Evolutionary conservation across 1,284 basidiomycete species (phyloP), one percentile per base, ranked within the genome.

Genomic region (Marasmius sp.): DNA sequence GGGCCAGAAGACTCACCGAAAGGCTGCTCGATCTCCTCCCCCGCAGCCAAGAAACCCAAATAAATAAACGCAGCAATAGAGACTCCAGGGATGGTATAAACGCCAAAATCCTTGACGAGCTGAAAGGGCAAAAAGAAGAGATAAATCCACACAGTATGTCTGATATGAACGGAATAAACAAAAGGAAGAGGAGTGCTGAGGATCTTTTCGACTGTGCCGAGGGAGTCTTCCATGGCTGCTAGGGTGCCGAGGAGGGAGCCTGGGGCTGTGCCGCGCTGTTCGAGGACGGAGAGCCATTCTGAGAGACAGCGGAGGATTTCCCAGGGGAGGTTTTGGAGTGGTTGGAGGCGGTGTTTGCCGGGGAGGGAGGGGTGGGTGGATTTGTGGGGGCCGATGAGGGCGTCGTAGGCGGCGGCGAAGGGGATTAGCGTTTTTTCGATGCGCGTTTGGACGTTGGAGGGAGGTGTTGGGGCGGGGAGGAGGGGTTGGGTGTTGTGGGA

Each of bases 91-190:
- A 89, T 84, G 1, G 86, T 81, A 70, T 80, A 82, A 76, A 85
- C 88, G 6, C 74, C 77, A 65, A 88, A 88, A 34, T 81, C 77
- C 54, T 75, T 76, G 52, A 86, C 80, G 16, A 88, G 79, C 70
- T 89, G 86, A 77, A 89, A 88, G 0, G 86, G 87, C 1, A 89
- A 75, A 71, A 87, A 85, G 73, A 89, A 86, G 1, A 88, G 79
- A 70, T 88, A 89, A 16, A 88, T 71, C 86, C 85, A 88, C 34
- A 88, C 84, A 45, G 85, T 87, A 70, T 63, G 78, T 81, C 81
- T 77, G 66, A 88, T 87, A 66, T 88, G 86, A 7, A 82, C 84
- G 0, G 85, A 82, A 68, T 85, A 88, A 5, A 85, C 82, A 63
- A 86, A 86, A 39, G 86, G 87, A 37, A 88, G 68, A 1, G 86